Percentiles rank a stretch among this genome's conserved stretches.
Conservation (phyloP, 2,329 filamentous ascomycete genomes). For the Sporothrix variecibatus region DNA sequence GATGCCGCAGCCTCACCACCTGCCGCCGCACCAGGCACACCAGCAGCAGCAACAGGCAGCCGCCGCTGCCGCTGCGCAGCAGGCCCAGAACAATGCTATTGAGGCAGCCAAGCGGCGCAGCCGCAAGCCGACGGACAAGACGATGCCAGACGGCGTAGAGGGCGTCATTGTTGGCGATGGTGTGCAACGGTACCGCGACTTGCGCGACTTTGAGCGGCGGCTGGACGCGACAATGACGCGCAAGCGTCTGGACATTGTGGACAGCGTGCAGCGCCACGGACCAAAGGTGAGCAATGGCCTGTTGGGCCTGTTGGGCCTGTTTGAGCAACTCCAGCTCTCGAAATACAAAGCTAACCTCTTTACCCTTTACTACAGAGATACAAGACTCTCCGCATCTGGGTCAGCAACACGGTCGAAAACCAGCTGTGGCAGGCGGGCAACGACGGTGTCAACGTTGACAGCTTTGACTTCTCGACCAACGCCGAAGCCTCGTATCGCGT, state of each 20-base stretch:
- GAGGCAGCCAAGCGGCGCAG: conserved; percentile 77
- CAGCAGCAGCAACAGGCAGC: conserved; percentile 40
- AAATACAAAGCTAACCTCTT: not conserved
- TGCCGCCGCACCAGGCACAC: conserved; percentile 42
- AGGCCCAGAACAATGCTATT: conserved; percentile 55
- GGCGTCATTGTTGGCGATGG: conserved; percentile 80
- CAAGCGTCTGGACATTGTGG: conserved; percentile 87
- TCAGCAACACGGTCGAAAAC: conserved; percentile 91
- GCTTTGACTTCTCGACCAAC: conserved; percentile 79
- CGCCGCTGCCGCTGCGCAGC: conserved; percentile 54
- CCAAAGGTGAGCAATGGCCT: conserved; percentile 26
- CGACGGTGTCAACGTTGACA: conserved; percentile 66
- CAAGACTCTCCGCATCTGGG: conserved; percentile 87
- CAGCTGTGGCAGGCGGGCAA: conserved; percentile 84
- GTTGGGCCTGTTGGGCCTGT: not conserved
- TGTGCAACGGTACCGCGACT: conserved; percentile 75
- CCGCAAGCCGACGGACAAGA: conserved; percentile 91
- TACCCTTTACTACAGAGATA: conserved; percentile 56
- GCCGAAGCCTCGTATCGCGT: conserved; percentile 81
- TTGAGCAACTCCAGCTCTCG: not conserved
- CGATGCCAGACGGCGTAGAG: conserved; percentile 86
- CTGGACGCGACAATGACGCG: conserved; percentile 92
- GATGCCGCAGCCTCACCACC: conserved; percentile 23
- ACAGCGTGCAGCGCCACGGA: conserved; percentile 69
- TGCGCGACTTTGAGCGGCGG: conserved; percentile 83